These are phyloP conservation scores for Colletotrichum spinosum DNA, from an alignment of 2,329 filamentous ascomycete species.

Conservation along the genomic window DNA sequence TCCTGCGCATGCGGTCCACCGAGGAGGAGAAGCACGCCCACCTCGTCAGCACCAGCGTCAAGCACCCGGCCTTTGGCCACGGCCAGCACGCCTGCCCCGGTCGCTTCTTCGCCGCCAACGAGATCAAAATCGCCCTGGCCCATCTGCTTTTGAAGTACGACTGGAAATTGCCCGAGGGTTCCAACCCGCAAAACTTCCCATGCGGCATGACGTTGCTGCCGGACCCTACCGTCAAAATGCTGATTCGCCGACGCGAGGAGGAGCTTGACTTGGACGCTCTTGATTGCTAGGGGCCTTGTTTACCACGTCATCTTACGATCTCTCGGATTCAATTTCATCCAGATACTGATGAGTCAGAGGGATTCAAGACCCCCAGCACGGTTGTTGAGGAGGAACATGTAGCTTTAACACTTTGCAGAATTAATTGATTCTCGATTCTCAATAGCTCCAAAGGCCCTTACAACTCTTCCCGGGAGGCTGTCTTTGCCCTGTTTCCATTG, in stretches of 20 bases:
- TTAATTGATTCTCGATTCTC: not conserved
- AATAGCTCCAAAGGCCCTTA: not conserved
- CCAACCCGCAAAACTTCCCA: not conserved
- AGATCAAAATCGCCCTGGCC: conserved; percentile 50
- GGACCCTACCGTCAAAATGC: conserved; percentile 6
- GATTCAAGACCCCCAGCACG: too few relatives aligned
- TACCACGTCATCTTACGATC: too few relatives aligned
- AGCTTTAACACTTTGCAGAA: not conserved
- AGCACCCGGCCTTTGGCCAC: conserved; percentile 48
- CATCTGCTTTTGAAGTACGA: conserved; percentile 48
- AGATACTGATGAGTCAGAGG: not conserved
- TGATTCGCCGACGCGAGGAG: conserved; percentile 25
- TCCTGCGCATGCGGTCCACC: conserved; percentile 36
- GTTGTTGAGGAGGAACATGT: too few relatives aligned
- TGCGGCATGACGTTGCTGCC: conserved; percentile 19
- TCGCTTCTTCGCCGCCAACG: conserved; percentile 50
- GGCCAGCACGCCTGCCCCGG: conserved; percentile 53
- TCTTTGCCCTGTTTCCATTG: not conserved
- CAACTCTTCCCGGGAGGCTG: not conserved
- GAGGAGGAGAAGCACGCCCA: conserved; percentile 43
- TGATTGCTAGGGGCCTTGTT: not conserved
- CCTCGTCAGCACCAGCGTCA: conserved; percentile 47
- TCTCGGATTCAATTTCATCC: not conserved
- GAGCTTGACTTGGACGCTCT: conserved; percentile 21
- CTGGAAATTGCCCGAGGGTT: conserved; percentile 31